These are phyloP conservation scores for Penicillium expansum DNA, from an alignment of 2,329 filamentous ascomycete species.

Conservation along the genomic window DNA sequence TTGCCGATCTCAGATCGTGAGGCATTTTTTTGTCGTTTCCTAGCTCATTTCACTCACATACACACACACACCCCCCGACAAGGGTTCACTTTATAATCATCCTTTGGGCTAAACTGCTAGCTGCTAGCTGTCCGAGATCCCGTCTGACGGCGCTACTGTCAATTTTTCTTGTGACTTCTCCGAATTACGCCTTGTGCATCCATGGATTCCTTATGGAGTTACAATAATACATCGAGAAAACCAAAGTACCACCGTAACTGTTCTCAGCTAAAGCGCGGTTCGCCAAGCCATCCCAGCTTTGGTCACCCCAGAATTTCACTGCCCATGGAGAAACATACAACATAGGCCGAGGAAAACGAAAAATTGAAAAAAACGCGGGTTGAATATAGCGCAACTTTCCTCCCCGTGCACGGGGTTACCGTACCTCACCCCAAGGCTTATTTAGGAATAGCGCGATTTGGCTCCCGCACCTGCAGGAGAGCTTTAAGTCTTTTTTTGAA, in stretches of 20 bases:
- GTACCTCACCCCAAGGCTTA: conserved; percentile 2
- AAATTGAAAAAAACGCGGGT: neutral
- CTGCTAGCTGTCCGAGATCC: neutral
- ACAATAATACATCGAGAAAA: no score
- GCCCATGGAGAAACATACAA: conserved; percentile 17
- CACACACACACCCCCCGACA: no score
- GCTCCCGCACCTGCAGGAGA: conserved; percentile 20
- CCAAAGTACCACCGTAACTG: neutral
- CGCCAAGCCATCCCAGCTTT: conserved; percentile 23
- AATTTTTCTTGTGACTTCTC: neutral
- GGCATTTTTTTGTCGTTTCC: conserved; percentile 30
- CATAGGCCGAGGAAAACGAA: neutral
- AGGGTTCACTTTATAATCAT: conserved; percentile 5
- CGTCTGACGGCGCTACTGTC: neutral
- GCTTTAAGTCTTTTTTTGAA: conserved; percentile 17
- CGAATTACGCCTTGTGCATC: neutral
- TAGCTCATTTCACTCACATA: neutral
- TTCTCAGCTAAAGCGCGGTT: conserved; percentile 12
- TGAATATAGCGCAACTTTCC: neutral
- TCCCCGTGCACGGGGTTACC: neutral
- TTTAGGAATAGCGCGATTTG: conserved; percentile 7
- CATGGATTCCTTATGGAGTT: neutral
- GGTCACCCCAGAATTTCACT: conserved; percentile 19
- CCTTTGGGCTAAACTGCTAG: neutral
- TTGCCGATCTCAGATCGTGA: conserved; percentile 35